Evolutionary conservation across 305 asterid species (phyloP), one percentile per base, ranked within the genome.

Genomic region (Rubia occidens): DNA sequence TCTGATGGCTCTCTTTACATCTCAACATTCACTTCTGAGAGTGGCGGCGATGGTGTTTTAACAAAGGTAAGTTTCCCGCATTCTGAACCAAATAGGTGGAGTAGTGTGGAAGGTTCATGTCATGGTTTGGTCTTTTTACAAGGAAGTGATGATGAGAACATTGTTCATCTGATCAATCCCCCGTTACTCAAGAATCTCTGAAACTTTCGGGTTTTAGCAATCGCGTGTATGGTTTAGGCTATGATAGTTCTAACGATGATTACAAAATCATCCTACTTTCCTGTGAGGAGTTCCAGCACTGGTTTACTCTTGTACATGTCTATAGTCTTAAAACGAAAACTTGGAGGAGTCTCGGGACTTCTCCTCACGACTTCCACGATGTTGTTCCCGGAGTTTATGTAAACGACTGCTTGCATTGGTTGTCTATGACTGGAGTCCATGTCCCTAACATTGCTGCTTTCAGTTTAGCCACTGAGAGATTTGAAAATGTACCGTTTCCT

Each of bases 401-500:
- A 3, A 55, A 20, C 18, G 32, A 24, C 32, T 55, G 29, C 60
- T 10, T 55, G 8, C 32, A 55, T 55, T 55, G 60, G 60, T 17
- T 20, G 59, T 83, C 58, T 35, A 59, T 18, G 65, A 67, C 26
- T 8, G 64, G 67, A 8, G 76, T 64, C 17, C 60, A 47, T 66
- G 35, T 43, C 4, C 75, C 84, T 24, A 79, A 83, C 6, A 79
- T 84, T 9, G 72, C 64, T 32, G 85, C 81, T 65, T 84, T 85
- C 71, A 55, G 67, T 70, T 71, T 84, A 64, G 78, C 18, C 13
- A 5, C 43, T 15, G 87, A 83, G 51, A 71, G 64, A 49, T 83
- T 85, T 20, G 29, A 54, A 37, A 83, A 79, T 65, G 70, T 85
- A 21, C 80, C 85, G 4, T 40, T 68, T 68, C 90, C 87, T 0